Evolutionary conservation across 1,139 yeast genomes (phyloP).

Genomic region (Geotrichum australiense): DNA sequence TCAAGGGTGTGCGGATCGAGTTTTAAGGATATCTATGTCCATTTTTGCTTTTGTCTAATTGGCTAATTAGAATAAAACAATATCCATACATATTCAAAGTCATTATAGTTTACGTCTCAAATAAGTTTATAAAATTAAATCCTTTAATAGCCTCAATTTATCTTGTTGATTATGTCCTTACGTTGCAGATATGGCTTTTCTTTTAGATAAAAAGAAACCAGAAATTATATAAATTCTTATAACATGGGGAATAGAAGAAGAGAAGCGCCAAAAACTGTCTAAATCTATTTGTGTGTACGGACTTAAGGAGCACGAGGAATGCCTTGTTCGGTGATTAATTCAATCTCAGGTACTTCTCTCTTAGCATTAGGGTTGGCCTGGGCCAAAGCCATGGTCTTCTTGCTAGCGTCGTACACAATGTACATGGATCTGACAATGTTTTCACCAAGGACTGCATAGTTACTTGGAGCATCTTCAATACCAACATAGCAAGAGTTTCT

Average conservation of each 20-base stretch:
- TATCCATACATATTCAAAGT: no score
- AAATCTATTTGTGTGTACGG: background rate
- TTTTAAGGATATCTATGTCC: no score
- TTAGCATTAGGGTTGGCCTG: background rate
- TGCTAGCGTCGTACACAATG: slow-evolving; percentile 41
- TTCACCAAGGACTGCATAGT: slow-evolving; percentile 40
- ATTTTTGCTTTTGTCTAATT: no score
- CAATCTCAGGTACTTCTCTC: background rate
- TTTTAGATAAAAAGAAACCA: no score
- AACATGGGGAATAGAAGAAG: slow-evolving; percentile 2
- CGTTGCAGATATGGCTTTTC: no score
- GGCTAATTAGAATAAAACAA: no score
- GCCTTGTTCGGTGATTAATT: background rate
- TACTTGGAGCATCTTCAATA: slow-evolving; percentile 28
- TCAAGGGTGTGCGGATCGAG: no score
- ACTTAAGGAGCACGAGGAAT: slow-evolving; percentile 4
- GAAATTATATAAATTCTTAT: no score
- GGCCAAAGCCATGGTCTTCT: background rate
- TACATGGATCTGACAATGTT: slow-evolving; percentile 47
- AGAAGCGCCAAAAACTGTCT: background rate
- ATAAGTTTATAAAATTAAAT: no score
- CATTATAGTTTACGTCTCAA: no score
- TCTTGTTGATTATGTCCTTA: no score
- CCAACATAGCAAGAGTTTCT: slow-evolving; percentile 34
- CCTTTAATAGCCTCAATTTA: no score